Percentiles rank a stretch among this genome's conserved stretches.
Conservation (phyloP, 805 yeast species). For the Teunomyces funiuensis region DNA sequence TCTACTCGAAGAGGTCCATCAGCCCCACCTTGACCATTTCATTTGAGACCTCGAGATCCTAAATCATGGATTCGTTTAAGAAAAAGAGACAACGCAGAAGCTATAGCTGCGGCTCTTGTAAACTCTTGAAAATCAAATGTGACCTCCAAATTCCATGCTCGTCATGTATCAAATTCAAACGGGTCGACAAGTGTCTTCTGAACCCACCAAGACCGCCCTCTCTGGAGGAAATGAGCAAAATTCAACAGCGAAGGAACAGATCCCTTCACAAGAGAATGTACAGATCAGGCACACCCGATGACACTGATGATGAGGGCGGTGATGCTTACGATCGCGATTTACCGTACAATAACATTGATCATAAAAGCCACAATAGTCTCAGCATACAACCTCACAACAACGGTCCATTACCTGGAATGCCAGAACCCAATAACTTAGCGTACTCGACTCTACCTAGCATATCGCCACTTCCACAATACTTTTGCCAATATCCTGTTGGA, state of each 20-base stretch:
- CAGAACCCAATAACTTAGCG: neutral
- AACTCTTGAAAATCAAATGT: constrained; percentile 53
- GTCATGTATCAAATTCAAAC: constrained; percentile 40
- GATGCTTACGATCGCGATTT: neutral
- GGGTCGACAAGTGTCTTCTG: constrained; percentile 37
- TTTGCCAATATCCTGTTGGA: constrained; percentile 1
- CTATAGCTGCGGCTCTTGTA: constrained; percentile 59
- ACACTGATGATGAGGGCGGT: constrained; percentile 5
- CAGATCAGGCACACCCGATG: constrained; percentile 1
- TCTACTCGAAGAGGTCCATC: no score
- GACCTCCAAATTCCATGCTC: constrained; percentile 50
- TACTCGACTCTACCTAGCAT: constrained; percentile 1
- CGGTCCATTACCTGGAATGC: neutral
- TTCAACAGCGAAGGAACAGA: constrained; percentile 29
- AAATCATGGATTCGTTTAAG: constrained; percentile 3
- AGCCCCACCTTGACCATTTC: no score
- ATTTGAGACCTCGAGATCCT: no score
- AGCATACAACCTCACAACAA: constrained; percentile 4
- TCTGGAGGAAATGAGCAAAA: constrained; percentile 33
- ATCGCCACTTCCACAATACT: constrained; percentile 2
- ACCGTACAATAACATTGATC: neutral
- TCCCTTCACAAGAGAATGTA: constrained; percentile 9
- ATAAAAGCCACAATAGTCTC: neutral
- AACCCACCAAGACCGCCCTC: constrained; percentile 48
- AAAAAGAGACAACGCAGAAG: constrained; percentile 46